Percentiles rank a stretch among this genome's conserved stretches.
Conservation (phyloP, 139 green algal species). For the Chlamydomonas eustigma region DNA sequence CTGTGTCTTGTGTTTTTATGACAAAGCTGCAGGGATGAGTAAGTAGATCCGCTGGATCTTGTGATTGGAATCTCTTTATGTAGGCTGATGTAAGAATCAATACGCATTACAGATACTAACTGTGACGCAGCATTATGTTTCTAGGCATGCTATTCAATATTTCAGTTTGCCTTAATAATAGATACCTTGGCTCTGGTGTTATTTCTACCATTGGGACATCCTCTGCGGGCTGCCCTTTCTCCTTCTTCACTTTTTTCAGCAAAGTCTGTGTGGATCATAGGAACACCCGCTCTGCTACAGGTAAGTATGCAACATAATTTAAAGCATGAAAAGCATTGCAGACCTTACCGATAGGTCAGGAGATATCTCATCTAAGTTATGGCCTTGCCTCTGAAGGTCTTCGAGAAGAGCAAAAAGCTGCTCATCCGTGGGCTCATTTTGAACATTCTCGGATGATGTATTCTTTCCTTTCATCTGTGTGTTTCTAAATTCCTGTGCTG, state of each 20-base stretch:
- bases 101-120: no score
- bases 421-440: constrained; percentile 14
- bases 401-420: constrained; percentile 21
- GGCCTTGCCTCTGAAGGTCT: constrained; percentile 15
- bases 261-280: constrained; percentile 32
- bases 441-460: no score
- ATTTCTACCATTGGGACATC: constrained; percentile 38
- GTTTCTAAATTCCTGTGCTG: no score
- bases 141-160: no score
- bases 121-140: no score
- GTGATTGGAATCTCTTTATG: no score
- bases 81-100: no score
- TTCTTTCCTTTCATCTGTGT: no score
- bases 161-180: no score
- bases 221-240: constrained; percentile 28
- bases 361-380: constrained; percentile 19
- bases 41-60: no score
- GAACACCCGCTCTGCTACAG: neutral
- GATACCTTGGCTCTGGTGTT: constrained; percentile 45
- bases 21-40: constrained; percentile 70
- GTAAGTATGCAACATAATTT: neutral
- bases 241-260: constrained; percentile 37
- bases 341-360: constrained; percentile 24
- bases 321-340: constrained; percentile 1
- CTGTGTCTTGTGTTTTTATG: constrained; percentile 57